A percentile compares a stretch with the other conserved stretches of the same genome.
These are phyloP conservation scores for Prunus mira DNA, from an alignment of 306 rosid species.

Conservation along the genomic window DNA sequence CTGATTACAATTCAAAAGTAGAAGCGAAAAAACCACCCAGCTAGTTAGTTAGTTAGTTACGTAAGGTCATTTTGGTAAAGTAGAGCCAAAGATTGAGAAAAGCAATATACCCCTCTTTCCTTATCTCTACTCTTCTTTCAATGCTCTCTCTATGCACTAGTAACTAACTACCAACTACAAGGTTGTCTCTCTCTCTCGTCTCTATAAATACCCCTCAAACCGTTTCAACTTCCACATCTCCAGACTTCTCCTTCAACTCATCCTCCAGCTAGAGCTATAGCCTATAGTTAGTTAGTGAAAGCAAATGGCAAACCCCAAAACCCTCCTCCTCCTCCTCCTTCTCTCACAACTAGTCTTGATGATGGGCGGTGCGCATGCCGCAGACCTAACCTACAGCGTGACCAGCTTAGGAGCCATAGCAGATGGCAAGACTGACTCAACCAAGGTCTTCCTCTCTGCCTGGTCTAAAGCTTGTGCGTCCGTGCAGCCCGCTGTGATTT, in stretches of 20 bases:
- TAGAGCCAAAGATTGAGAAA: not conserved
- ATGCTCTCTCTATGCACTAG: too few relatives aligned
- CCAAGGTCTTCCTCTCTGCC: constrained; percentile 31
- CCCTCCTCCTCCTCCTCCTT: not conserved
- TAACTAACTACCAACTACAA: too few relatives aligned
- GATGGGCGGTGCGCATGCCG: not conserved
- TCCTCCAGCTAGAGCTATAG: not conserved
- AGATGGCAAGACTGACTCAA: constrained; percentile 35
- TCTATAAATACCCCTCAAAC: constrained; percentile 24
- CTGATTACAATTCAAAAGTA: too few relatives aligned
- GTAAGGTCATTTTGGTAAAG: not conserved
- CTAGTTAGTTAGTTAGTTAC: too few relatives aligned
- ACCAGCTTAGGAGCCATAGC: constrained; percentile 33
- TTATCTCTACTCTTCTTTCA: too few relatives aligned
- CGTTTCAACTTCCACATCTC: constrained; percentile 16
- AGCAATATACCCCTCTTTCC: not conserved
- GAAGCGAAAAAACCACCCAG: too few relatives aligned
- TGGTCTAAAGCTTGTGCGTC: constrained; percentile 48
- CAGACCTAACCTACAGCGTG: constrained; percentile 23
- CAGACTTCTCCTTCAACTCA: not conserved
- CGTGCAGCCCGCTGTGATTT: constrained; percentile 21
- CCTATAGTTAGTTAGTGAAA: not conserved
- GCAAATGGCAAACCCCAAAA: constrained; percentile 15
- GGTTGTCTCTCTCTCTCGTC: not conserved
- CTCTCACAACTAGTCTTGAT: not conserved